Percentiles rank a stretch among this genome's conserved stretches.
These are phyloP conservation scores for Apiospora malaysiana DNA, from an alignment of 2,329 filamentous ascomycete species.

Conservation along the genomic window DNA sequence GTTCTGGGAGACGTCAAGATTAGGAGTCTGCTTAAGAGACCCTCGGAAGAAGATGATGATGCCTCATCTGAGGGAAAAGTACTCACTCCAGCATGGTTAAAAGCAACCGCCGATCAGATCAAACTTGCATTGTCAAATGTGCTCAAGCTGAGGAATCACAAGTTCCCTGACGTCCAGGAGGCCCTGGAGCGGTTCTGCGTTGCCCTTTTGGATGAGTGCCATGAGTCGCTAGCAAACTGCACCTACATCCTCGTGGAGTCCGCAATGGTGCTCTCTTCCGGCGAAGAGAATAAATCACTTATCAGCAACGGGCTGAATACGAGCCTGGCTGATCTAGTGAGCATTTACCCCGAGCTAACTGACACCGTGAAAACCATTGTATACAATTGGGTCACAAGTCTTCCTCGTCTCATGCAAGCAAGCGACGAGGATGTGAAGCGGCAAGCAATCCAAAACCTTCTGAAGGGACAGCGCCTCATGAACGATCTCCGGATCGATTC, in stretches of 20 bases:
- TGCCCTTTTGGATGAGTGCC: conserved; percentile 78
- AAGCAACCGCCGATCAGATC: conserved; percentile 79
- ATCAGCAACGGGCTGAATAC: conserved; percentile 59
- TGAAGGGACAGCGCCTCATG: conserved; percentile 72
- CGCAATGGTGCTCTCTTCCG: conserved; percentile 70
- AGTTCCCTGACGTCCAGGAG: conserved; percentile 69
- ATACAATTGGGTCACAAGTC: conserved; percentile 80
- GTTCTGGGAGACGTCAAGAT: conserved; percentile 65
- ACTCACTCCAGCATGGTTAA: conserved; percentile 70
- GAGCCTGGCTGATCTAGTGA: conserved; percentile 65
- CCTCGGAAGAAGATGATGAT: conserved; percentile 36
- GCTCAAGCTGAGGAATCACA: conserved; percentile 75
- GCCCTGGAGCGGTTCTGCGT: conserved; percentile 76
- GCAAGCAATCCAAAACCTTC: conserved; percentile 75
- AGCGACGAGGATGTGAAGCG: conserved; percentile 81
- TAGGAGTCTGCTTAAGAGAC: conserved; percentile 49
- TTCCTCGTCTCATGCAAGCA: conserved; percentile 83
- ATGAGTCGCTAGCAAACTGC: conserved; percentile 72
- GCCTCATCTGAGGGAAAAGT: conserved; percentile 39
- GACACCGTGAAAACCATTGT: conserved; percentile 73
- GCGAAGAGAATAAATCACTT: conserved; percentile 50
- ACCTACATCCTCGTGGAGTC: conserved; percentile 79
- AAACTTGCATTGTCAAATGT: conserved; percentile 82
- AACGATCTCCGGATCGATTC: conserved; percentile 68
- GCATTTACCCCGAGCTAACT: conserved; percentile 65